Base-by-base conservation (phyloP, 1,284 basidiomycete genomes). In the Albatrellus sp. region DNA sequence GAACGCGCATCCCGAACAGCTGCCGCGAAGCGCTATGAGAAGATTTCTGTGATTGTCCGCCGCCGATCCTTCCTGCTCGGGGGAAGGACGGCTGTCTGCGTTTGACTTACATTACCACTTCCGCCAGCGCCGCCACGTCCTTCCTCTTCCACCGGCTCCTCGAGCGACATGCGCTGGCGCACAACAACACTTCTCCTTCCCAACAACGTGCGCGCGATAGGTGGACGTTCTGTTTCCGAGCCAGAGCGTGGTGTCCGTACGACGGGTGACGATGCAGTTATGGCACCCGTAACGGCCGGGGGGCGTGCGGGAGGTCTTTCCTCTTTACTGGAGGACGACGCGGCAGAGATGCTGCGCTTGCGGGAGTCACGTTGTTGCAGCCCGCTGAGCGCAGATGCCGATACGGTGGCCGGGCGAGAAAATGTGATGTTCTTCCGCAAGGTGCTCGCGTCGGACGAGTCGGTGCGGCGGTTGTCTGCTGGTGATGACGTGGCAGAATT, bases 351-450 rank as follows among this genome's bases (percentile, higher is more conserved):
- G 17, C 62, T 63, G 35, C 67, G 67, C 50, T 60, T 63, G 46
- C 61, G 66, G 56, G 56, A 62, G 46, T 63, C 52, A 7, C 47
- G 73, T 52, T 75, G 70, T 52, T 77, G 72, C 31, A 81, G 57
- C 32, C 75, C 70, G 35, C 59, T 73, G 17, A 81, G 58, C 1
- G 78, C 71, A 33, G 64, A 66, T 19, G 75, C 68, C 10, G 71
- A 73, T 14, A 67, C 60, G 2, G 69, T 69, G 16, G 72, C 65
- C 0, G 80, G 70, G 2, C 77, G 70, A 2, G 80, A 82, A 56
- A 83, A 79, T 1, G 75, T 78, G 5, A 75, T 72, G 48, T 60
- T 55, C 52, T 67, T 62, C 44, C 24, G 24, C 7, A 7, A 24
- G 24, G 24, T 24, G 24, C 68, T 53, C 43, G 60, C 55, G 32